phyloP scores from a whole-genome alignment of 108 stramenopile species.

The Cyclotella kingstonii region DNA sequence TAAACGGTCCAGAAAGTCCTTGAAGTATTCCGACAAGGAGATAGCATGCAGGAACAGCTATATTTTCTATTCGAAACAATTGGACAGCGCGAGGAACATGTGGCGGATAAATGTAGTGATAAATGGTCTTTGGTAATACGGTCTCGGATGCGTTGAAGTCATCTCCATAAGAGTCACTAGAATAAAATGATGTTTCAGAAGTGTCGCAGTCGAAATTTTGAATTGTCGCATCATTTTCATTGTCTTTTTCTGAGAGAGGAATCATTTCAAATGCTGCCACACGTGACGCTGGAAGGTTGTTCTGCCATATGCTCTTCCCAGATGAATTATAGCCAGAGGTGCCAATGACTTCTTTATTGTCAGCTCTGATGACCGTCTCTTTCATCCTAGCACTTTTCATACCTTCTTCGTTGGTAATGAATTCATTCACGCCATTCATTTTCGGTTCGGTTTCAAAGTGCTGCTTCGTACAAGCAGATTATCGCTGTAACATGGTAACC shows the following conservation, averaged over 20 bases:
- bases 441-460: too few species aligned
- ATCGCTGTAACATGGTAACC: too few species aligned
- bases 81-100: slow-evolving; percentile 65
- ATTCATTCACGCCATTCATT: too few species aligned
- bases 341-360: too few species aligned
- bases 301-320: too few species aligned
- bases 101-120: slow-evolving; percentile 65
- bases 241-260: slow-evolving; percentile 7
- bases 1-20: slow-evolving; percentile 71
- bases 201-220: neutral
- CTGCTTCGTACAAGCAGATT: too few species aligned
- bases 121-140: slow-evolving; percentile 11
- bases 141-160: slow-evolving; percentile 27
- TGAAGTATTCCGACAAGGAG: slow-evolving; percentile 73
- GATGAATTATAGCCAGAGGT: too few species aligned
- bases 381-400: too few species aligned
- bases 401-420: too few species aligned
- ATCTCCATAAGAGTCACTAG: too few species aligned
- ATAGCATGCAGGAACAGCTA: slow-evolving; percentile 83
- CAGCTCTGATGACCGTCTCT: too few species aligned
- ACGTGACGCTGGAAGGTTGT: neutral
- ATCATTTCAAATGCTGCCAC: slow-evolving; percentile 3
- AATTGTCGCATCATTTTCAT: neutral
- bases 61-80: slow-evolving; percentile 70
- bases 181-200: slow-evolving; percentile 1